phyloP scores from a whole-genome alignment of 495 filamentous ascomycete species.

The Podospora fimiseda region DNA sequence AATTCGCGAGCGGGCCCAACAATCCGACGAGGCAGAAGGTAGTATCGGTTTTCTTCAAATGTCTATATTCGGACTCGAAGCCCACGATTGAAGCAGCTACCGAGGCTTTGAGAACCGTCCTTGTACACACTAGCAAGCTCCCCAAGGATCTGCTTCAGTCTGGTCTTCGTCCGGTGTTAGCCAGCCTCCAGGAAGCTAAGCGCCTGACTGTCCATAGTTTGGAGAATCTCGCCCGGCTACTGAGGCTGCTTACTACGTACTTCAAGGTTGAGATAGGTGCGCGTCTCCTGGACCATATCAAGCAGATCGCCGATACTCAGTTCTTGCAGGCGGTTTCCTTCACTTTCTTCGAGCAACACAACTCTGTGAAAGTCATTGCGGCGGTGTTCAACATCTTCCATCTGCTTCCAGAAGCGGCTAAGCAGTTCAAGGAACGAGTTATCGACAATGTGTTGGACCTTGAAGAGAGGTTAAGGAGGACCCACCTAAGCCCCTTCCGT shows the following conservation, averaged over 20 bases:
- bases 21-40: conserved; percentile 75
- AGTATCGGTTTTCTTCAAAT: conserved; percentile 96
- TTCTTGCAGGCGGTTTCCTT: conserved; percentile 87
- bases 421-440: conserved; percentile 81
- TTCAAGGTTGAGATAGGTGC: conserved; percentile 98
- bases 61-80: conserved; percentile 80
- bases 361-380: conserved; percentile 83
- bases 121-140: conserved; percentile 81
- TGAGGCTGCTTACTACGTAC: conserved; percentile 90
- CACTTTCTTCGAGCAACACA: conserved; percentile 84
- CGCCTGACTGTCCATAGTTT: conserved; percentile 82
- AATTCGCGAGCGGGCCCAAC: conserved; percentile 62
- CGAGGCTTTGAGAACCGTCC: conserved; percentile 73
- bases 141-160: conserved; percentile 94
- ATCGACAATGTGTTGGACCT: conserved; percentile 85
- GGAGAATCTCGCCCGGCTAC: conserved; percentile 80
- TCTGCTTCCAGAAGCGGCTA: conserved; percentile 79
- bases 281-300: conserved; percentile 85
- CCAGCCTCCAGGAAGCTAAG: conserved; percentile 91
- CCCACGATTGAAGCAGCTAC: conserved; percentile 95
- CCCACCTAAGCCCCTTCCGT: conserved; percentile 88
- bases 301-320: conserved; percentile 73
- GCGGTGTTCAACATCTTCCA: conserved; percentile 97
- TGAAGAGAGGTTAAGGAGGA: conserved; percentile 78
- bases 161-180: conserved; percentile 86